phyloP scores from a whole-genome alignment of 2,329 filamentous ascomycete genomes.

The Phialophora macrospora region DNA sequence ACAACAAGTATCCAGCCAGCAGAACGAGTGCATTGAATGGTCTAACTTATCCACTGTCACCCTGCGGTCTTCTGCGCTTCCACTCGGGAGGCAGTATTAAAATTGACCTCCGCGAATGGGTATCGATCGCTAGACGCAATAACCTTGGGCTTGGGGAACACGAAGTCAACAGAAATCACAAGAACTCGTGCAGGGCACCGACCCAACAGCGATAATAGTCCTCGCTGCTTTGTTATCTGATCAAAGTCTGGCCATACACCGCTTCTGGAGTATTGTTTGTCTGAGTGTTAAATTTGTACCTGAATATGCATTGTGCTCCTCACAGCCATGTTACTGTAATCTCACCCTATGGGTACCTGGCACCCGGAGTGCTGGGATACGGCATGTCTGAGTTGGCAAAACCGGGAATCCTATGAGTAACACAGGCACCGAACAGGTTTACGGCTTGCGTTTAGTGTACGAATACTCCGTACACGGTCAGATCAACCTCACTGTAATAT shows the following conservation, averaged over 20 bases:
- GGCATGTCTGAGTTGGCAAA: neutral
- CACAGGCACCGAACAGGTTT: neutral
- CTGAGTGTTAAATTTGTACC: slow-evolving; percentile 22
- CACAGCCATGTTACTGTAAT: slow-evolving; percentile 17
- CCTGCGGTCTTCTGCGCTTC: slow-evolving; percentile 15
- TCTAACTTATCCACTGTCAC: slow-evolving; percentile 18
- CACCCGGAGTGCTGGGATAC: neutral
- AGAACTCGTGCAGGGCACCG: neutral
- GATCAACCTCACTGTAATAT: slow-evolving; percentile 8
- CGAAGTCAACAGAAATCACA: neutral
- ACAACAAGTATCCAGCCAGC: slow-evolving; percentile 2
- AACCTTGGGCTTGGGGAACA: neutral
- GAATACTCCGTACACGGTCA: neutral
- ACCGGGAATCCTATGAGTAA: neutral
- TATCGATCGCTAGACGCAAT: slow-evolving; percentile 2
- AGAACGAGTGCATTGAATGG: slow-evolving; percentile 5
- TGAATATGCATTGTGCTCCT: slow-evolving; percentile 8
- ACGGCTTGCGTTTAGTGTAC: too few relatives aligned
- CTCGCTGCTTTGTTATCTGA: neutral
- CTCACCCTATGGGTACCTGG: slow-evolving; percentile 10
- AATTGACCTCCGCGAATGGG: slow-evolving; percentile 14
- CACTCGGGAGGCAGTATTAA: neutral
- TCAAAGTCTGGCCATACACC: neutral
- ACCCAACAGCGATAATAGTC: neutral
- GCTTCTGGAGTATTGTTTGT: neutral